Evolutionary conservation across 164 flowering plant species (phyloP), one percentile per base, ranked within the genome.

Genomic region (Annona cherimola): DNA sequence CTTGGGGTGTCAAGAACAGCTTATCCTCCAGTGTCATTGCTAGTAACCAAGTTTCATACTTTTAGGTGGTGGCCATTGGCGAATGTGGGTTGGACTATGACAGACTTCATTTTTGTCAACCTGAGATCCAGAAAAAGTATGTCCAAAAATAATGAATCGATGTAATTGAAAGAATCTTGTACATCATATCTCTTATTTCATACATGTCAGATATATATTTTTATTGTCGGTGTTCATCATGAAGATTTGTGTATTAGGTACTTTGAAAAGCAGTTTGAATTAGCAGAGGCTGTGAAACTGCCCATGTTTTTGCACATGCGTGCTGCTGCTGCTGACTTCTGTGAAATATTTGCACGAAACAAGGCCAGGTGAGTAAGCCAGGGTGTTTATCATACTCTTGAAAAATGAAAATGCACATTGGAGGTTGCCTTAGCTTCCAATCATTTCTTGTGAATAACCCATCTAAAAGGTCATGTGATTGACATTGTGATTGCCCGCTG

Each of bases 221-320:
- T 42, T 44, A 12, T 26, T 26, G 35, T 26, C 35, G 35, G 35
- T 1, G 44, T 55, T 54, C 12, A 62, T 62, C 50, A 50, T 50
- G 2, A 50, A 50, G 20, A 11, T 42, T 64, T 16, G 5, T 64
- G 16, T 8, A 43, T 46, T 69, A 94, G 98, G 82, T 95, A 95
- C 75, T 95, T 93, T 77, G 96, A 90, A 81, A 95, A 88, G 90
- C 99, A 95, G 75, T 95, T 95, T 85, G 96, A 95, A 69, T 83
- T 95, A 73, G 94, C 99, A 44, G 41, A 84, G 83, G 84, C 85
- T 41, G 82, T 85, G 76, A 93, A 95, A 78, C 79, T 95, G 70
- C 99, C 99, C 7, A 91, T 95, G 99, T 95, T 95, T 83, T 84
- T 95, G 63, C 99, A 95, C 78, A 95, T 95, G 99, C 97, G 98